phyloP scores from a whole-genome alignment of 2,329 filamentous ascomycete species.

The Colletotrichum chrysophilum region DNA sequence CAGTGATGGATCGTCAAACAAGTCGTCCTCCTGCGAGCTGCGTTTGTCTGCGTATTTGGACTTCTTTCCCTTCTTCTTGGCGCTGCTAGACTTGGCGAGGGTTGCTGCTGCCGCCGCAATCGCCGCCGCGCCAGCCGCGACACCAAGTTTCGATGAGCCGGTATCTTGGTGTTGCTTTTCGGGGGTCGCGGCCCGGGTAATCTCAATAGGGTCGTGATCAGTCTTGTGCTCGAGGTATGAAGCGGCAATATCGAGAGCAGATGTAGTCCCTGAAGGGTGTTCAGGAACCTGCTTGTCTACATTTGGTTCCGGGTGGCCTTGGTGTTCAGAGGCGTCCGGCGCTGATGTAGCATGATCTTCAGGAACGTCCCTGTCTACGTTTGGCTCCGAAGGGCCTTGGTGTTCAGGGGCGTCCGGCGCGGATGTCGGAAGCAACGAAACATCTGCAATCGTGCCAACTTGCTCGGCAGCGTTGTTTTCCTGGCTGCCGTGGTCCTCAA shows the following conservation, averaged over 20 bases:
- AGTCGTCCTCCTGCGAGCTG: conserved; percentile 42
- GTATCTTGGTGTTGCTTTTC: not conserved
- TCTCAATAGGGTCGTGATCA: not conserved
- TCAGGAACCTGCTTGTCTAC: not conserved
- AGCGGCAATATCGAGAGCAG: conserved; percentile 28
- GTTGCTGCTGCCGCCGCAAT: conserved; percentile 33
- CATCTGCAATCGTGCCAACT: not conserved
- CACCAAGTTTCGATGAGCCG: not conserved
- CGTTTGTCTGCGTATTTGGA: conserved; percentile 43
- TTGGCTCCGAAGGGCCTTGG: not conserved
- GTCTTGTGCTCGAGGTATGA: conserved; percentile 23
- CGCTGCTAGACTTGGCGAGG: conserved; percentile 31
- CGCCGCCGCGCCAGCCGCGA: conserved; percentile 30
- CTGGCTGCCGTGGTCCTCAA: conserved; percentile 8
- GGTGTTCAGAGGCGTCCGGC: not conserved
- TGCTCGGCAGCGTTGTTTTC: not conserved
- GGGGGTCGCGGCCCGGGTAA: not conserved
- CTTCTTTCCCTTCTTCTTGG: conserved; percentile 40
- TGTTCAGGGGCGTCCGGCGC: not conserved
- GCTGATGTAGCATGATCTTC: not conserved
- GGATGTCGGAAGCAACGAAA: not conserved
- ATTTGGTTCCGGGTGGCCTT: not conserved
- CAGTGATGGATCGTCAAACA: conserved; percentile 48
- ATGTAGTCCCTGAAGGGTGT: not conserved
- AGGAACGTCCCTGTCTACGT: not conserved